Conservation (phyloP, 306 rosid genomes). For the Pyrus betulifolia region DNA sequence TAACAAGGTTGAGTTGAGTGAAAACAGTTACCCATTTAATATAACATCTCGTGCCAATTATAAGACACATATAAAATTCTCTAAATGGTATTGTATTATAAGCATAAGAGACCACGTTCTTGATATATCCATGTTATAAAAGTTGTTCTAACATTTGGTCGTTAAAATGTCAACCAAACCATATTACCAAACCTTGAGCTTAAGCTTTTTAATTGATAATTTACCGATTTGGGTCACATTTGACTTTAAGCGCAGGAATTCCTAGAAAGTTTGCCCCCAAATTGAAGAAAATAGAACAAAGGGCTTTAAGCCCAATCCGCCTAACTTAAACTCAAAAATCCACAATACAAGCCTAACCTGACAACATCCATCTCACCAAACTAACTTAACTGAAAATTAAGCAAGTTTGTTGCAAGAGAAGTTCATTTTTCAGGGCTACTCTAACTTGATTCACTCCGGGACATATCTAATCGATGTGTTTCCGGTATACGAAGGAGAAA, state of each 20-base stretch:
- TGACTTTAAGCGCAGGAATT: not conserved
- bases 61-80: too few relatives aligned
- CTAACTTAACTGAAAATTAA: not conserved
- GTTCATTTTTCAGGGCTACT: not conserved
- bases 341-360: not conserved
- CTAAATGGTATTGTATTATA: too few relatives aligned
- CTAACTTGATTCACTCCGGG: not conserved
- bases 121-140: too few relatives aligned
- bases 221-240: not conserved
- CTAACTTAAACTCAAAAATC: not conserved
- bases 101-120: fast-evolving
- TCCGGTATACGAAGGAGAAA: not conserved
- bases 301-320: not conserved
- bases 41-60: too few relatives aligned
- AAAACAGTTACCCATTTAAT: too few relatives aligned
- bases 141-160: not conserved
- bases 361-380: not conserved
- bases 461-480: not conserved
- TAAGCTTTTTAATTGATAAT: not conserved
- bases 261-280: not conserved
- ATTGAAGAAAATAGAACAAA: not conserved
- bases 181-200: not conserved
- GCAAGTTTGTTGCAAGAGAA: not conserved
- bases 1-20: too few relatives aligned
- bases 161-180: not conserved